Evolutionary conservation across 768 basidiomycete species (phyloP).

Genomic region (Russula foetens): DNA sequence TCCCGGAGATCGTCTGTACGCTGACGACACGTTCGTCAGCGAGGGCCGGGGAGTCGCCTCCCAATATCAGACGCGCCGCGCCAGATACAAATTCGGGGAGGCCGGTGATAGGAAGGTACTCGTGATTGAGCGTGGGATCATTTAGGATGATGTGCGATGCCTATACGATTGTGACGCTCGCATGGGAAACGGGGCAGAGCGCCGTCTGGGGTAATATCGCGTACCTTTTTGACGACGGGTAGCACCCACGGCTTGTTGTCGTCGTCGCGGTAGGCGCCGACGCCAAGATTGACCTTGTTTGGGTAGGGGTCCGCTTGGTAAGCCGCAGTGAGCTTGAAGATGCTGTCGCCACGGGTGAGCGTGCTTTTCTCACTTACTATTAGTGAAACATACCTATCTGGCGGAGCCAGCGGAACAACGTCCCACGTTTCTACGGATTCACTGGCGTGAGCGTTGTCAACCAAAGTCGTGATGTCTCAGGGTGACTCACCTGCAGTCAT

Average conservation of each 20-base stretch:
- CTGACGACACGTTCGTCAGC: conserved; percentile 63
- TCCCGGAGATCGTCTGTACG: conserved; percentile 93
- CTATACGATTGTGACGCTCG: conserved; percentile 36
- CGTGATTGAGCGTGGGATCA: conserved; percentile 75
- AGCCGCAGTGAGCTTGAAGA: conserved; percentile 84
- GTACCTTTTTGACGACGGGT: conserved; percentile 82
- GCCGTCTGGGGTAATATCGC: conserved; percentile 4
- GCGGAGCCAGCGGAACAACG: conserved; percentile 72
- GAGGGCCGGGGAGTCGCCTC: conserved; percentile 61
- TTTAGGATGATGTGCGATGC: conserved; percentile 63
- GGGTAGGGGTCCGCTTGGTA: conserved; percentile 74
- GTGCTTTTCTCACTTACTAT: neutral
- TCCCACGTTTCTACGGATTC: conserved; percentile 59
- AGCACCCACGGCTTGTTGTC: conserved; percentile 86
- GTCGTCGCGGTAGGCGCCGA: conserved; percentile 89
- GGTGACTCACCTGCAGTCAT: conserved; percentile 39
- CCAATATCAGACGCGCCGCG: conserved; percentile 78
- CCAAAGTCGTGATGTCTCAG: neutral
- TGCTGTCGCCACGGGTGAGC: conserved; percentile 37
- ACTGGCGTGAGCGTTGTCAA: conserved; percentile 4
- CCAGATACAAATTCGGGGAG: conserved; percentile 73
- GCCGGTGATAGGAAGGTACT: conserved; percentile 89
- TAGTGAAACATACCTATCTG: conserved; percentile 55
- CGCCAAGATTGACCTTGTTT: conserved; percentile 85
- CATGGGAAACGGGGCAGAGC: neutral